Conservation (phyloP, 176 grass and related monocot species). For the Musa beccarii region DNA sequence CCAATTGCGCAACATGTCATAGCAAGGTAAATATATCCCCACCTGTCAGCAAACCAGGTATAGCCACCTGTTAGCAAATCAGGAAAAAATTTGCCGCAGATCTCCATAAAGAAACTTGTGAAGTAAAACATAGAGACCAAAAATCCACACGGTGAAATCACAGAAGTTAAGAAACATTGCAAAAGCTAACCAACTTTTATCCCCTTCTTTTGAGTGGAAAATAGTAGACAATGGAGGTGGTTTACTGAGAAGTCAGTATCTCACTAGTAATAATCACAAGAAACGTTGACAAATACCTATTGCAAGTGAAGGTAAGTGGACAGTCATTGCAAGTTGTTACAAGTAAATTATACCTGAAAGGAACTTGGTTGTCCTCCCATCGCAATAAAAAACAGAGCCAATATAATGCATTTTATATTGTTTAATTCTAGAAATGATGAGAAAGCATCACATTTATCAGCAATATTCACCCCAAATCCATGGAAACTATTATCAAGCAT, state of each 20-base stretch:
- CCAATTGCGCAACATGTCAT: conserved; percentile 79
- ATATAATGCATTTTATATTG: no score
- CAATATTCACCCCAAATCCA: no score
- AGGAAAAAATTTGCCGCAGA: background rate
- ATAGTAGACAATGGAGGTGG: no score
- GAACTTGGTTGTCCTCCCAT: no score
- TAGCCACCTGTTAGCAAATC: background rate
- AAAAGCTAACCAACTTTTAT: no score
- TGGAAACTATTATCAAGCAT: no score
- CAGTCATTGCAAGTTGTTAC: no score
- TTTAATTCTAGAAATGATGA: no score
- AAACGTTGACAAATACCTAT: background rate
- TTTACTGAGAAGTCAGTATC: background rate
- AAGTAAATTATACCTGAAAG: no score
- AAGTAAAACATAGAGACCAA: background rate
- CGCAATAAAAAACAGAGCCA: no score
- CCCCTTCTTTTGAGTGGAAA: no score
- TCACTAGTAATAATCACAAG: background rate
- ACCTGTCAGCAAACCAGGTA: conserved; percentile 33
- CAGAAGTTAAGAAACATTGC: background rate
- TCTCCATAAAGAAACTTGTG: background rate
- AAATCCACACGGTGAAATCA: background rate
- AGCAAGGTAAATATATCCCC: conserved; percentile 80
- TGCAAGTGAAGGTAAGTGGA: background rate
- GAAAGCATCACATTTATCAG: no score